Evolutionary conservation across 805 yeast genomes (phyloP).

Genomic region (Metschnikowia corniflorae): DNA sequence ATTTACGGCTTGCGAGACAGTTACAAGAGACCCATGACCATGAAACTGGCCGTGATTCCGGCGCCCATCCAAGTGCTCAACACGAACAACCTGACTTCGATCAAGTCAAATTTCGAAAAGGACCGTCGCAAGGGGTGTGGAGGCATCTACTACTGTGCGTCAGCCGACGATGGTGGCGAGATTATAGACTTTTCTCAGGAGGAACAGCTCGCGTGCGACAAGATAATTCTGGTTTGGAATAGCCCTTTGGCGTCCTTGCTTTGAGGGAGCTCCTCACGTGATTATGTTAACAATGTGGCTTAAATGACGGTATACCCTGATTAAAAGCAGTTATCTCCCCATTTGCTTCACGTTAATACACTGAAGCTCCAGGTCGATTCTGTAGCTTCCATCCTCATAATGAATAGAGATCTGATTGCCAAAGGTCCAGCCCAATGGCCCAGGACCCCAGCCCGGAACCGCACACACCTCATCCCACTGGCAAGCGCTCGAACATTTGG

Average conservation of each 20-base stretch:
- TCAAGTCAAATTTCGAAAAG: conserved; percentile 10
- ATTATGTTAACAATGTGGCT: too few species aligned
- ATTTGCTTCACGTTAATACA: conserved; percentile 15
- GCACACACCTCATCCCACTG: conserved; percentile 48
- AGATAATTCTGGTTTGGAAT: conserved; percentile 12
- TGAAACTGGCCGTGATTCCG: conserved; percentile 13
- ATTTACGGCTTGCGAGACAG: conserved; percentile 8
- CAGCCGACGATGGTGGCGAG: conserved; percentile 12
- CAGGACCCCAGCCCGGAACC: conserved; percentile 55
- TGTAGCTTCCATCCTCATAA: conserved; percentile 13
- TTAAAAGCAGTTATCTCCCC: background rate
- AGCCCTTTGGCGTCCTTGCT: background rate
- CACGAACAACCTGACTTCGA: conserved; percentile 1
- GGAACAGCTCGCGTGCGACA: conserved; percentile 4
- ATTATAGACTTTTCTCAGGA: conserved; percentile 7
- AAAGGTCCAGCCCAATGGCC: conserved; percentile 27
- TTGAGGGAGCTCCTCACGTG: too few species aligned
- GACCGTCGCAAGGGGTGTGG: conserved; percentile 15
- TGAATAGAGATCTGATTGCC: conserved; percentile 10
- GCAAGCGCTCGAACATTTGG: conserved; percentile 42
- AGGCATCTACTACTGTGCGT: conserved; percentile 16
- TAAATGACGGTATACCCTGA: too few species aligned
- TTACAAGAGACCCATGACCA: conserved; percentile 7
- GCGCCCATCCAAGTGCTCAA: conserved; percentile 11
- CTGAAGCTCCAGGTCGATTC: conserved; percentile 15